Conservation (phyloP, 345 rosid species). For the Euphorbia lathyris region DNA sequence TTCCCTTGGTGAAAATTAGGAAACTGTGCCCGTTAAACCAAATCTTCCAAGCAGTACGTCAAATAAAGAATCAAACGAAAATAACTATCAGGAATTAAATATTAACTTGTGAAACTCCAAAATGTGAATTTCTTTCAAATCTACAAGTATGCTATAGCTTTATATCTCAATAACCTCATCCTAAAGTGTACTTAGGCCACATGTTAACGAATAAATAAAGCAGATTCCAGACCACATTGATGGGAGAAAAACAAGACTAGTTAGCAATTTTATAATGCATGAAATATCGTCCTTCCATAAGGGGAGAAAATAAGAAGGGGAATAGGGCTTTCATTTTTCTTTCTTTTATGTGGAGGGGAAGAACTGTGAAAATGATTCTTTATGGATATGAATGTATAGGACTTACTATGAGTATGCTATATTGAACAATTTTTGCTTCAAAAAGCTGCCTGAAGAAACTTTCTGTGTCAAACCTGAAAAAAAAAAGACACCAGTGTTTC, state of each 20-base stretch:
- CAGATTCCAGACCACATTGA: background rate
- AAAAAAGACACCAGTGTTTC: conserved; percentile 12
- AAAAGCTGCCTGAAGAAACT: conserved; percentile 61
- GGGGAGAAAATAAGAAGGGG: background rate
- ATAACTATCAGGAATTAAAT: background rate
- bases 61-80: background rate
- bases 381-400: conserved; percentile 6
- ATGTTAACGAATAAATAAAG: background rate
- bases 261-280: background rate
- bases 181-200: too few relatives aligned
- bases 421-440: conserved; percentile 60
- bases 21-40: background rate
- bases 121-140: background rate
- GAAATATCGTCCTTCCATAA: conserved; percentile 2
- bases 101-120: background rate
- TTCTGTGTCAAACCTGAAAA: conserved; percentile 77
- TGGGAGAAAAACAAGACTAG: background rate
- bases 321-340: background rate
- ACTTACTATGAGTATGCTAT: conserved; percentile 76
- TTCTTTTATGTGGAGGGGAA: background rate
- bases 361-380: background rate
- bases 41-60: background rate
- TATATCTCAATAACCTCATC: background rate
- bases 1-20: background rate
- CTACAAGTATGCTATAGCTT: background rate